Evolutionary conservation across 1,139 yeast species (phyloP).

Genomic region (Candida anutae): DNA sequence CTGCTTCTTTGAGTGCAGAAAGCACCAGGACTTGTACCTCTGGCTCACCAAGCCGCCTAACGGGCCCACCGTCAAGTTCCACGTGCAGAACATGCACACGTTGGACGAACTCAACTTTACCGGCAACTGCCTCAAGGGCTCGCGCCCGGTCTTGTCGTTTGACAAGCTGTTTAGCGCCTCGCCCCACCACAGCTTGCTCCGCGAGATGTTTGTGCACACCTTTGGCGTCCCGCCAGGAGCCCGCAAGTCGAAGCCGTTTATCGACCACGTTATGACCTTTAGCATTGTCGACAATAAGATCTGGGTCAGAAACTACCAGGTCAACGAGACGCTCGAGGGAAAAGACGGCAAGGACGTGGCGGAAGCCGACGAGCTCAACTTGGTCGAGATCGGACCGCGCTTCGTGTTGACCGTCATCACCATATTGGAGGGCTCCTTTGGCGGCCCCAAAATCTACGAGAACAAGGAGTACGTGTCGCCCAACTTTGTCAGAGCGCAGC

Average conservation of each 20-base stretch:
- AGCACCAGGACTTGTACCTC: slow-evolving; percentile 89
- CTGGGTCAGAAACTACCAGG: slow-evolving; percentile 95
- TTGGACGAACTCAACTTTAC: slow-evolving; percentile 94
- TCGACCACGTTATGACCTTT: slow-evolving; percentile 92
- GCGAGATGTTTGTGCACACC: slow-evolving; percentile 76
- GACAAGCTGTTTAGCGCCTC: slow-evolving; percentile 58
- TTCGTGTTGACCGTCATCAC: slow-evolving; percentile 89
- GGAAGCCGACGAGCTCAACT: slow-evolving; percentile 52
- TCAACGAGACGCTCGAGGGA: slow-evolving; percentile 55
- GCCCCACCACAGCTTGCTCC: slow-evolving; percentile 66
- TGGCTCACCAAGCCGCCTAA: slow-evolving; percentile 97
- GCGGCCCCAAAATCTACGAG: slow-evolving; percentile 96
- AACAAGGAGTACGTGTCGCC: slow-evolving; percentile 96
- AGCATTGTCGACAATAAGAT: slow-evolving; percentile 88
- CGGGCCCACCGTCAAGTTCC: slow-evolving; percentile 95
- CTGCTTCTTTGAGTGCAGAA: slow-evolving; percentile 90
- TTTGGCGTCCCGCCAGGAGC: slow-evolving; percentile 97
- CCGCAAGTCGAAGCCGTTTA: slow-evolving; percentile 89
- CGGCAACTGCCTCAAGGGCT: slow-evolving; percentile 92
- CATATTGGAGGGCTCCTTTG: slow-evolving; percentile 91
- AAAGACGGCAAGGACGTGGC: slow-evolving; percentile 39
- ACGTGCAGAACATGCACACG: slow-evolving; percentile 90
- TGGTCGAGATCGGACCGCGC: slow-evolving; percentile 96
- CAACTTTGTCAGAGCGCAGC: slow-evolving; percentile 87
- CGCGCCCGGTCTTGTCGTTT: slow-evolving; percentile 90